Conservation (phyloP, 768 basidiomycete genomes). For the Leccinum obscurum region DNA sequence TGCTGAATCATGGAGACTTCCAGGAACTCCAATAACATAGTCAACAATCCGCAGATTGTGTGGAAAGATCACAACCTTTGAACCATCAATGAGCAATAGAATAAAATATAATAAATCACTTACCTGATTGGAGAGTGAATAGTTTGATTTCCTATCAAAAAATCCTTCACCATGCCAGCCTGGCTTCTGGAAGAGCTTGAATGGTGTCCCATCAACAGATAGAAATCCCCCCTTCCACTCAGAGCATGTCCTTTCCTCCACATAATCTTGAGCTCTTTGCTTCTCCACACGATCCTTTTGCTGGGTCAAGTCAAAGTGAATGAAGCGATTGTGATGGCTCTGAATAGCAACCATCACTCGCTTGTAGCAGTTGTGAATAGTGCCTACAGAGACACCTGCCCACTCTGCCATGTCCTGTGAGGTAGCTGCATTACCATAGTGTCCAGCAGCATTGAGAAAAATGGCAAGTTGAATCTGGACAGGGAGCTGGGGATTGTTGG, state of each 20-base stretch:
- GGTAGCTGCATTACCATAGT: constrained; percentile 16
- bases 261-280: neutral
- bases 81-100: too few relatives aligned
- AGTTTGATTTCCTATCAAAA: too few relatives aligned
- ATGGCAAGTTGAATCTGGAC: constrained; percentile 30
- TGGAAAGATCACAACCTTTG: too few relatives aligned
- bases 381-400: constrained; percentile 22
- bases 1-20: too few relatives aligned
- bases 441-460: constrained; percentile 28
- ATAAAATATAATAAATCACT: too few relatives aligned
- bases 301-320: constrained; percentile 5
- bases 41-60: too few relatives aligned
- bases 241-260: neutral
- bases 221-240: constrained; percentile 1
- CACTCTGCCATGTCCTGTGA: constrained; percentile 22
- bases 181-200: too few relatives aligned
- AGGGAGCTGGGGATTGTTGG: constrained; percentile 22
- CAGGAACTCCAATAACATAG: too few relatives aligned
- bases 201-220: too few relatives aligned
- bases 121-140: too few relatives aligned
- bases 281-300: constrained; percentile 1
- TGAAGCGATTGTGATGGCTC: constrained; percentile 9
- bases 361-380: constrained; percentile 19
- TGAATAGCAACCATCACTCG: constrained; percentile 16
- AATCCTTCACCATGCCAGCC: too few relatives aligned